Conservation (phyloP, 345 rosid species). For the Ricinus communis region DNA sequence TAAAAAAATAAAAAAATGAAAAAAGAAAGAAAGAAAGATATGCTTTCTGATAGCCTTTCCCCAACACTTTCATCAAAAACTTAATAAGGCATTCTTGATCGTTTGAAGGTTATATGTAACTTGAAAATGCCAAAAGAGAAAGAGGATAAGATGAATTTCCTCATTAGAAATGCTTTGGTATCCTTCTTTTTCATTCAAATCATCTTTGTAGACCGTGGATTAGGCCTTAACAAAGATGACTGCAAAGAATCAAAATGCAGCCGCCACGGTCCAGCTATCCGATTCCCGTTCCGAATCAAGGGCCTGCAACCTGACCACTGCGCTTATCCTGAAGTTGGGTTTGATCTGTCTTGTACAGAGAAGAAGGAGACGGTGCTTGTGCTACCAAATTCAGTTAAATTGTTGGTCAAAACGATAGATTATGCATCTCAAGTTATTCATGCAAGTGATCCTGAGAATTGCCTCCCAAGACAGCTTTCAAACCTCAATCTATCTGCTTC, state of each 20-base stretch:
- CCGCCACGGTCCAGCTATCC: background rate
- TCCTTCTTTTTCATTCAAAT: too few species aligned
- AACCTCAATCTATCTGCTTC: constrained; percentile 19
- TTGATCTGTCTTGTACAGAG: constrained; percentile 17
- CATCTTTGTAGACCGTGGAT: background rate
- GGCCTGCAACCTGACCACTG: background rate
- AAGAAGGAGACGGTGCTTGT: constrained; percentile 11
- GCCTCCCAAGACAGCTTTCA: constrained; percentile 1
- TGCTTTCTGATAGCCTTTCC: too few species aligned
- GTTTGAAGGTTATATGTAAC: too few species aligned
- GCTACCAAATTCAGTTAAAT: constrained; percentile 21
- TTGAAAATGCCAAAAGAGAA: too few species aligned
- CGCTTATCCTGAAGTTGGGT: constrained; percentile 11
- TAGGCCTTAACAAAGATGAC: background rate
- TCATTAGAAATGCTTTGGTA: too few species aligned
- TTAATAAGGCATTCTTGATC: too few species aligned
- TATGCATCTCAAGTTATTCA: constrained; percentile 8
- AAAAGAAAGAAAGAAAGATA: too few species aligned
- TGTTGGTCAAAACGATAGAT: constrained; percentile 14
- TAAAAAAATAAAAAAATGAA: too few species aligned
- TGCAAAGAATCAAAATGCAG: constrained; percentile 5
- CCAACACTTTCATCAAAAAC: too few species aligned
- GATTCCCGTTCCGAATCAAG: constrained; percentile 17
- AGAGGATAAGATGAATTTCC: too few species aligned
- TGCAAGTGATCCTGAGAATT: background rate